A percentile compares a stretch with the other conserved stretches of the same genome.
Conservation (phyloP, 345 rosid genomes). For the Citrus sinensis region DVS_A1.0 CM039163.1:44111501-44112000, state of each 20-base stretch:
- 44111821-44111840: slow-evolving; percentile 3
- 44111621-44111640: not conserved
- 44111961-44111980: slow-evolving; percentile 29
- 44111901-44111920: slow-evolving; percentile 22
- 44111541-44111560: not conserved
- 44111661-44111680: slow-evolving; percentile 2
- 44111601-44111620: not conserved
- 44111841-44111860: too few species aligned
- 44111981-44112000: slow-evolving; percentile 3
- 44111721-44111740: slow-evolving; percentile 2
- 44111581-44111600: not conserved
- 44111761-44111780: slow-evolving; percentile 23
- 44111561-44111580: not conserved
- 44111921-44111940: slow-evolving; percentile 18
- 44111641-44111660: not conserved
- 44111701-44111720: not conserved
- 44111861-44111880: not conserved
- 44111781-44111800: not conserved
- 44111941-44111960: slow-evolving; percentile 19
- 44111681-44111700: slow-evolving; percentile 14
- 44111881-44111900: not conserved
- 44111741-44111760: slow-evolving; percentile 29
- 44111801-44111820: slow-evolving; percentile 12
- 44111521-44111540: not conserved
- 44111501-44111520: not conserved